Evolutionary conservation across 345 rosid species (phyloP), one percentile per base, ranked within the genome.

Genomic region (Clarkia xantiana): DNA sequence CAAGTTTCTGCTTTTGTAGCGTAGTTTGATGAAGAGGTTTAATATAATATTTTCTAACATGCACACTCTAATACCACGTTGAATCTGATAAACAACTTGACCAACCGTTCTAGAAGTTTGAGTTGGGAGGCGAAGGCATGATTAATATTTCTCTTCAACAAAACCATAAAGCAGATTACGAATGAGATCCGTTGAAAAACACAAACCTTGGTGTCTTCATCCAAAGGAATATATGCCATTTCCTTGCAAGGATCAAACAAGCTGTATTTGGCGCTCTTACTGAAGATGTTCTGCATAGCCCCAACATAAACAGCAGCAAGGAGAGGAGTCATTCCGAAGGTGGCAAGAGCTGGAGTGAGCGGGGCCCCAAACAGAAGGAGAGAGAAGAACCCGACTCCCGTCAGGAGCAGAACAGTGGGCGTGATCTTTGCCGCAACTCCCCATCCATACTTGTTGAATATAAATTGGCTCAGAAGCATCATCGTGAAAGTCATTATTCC

Each of bases 181-280:
- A 22, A 22, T 5, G 3, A 2, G 25, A 22, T 22, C 5, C 25
- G 14, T 44, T 16, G 29, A 0, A 13, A 13, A 52, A 7, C 38
- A 19, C 60, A 23, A 58, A 91, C 96, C 98, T 83, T 91, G 38
- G 98, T 91, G 73, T 86, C 96, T 63, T 91, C 96, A 11, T 91
- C 98, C 42, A 91, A 58, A 9, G 94, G 98, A 64, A 91, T 91
- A 50, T 91, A 91, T 5, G 94, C 96, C 98, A 91, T 91, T 67
- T 91, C 98, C 67, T 91, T 91, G 75, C 98, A 91, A 48, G 98
- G 96, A 52, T 91, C 98, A 42, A 91, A 91, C 71, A 91, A 78
- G 62, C 93, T 90, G 82, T 90, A 90, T 63, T 90, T 90, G 67
- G 97, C 97, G 22, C 97, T 90, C 88, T 90, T 90, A 78, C 97